These are phyloP conservation scores for Capronia americana DNA, from an alignment of 2,329 filamentous ascomycete species.

Conservation along the genomic window DNA sequence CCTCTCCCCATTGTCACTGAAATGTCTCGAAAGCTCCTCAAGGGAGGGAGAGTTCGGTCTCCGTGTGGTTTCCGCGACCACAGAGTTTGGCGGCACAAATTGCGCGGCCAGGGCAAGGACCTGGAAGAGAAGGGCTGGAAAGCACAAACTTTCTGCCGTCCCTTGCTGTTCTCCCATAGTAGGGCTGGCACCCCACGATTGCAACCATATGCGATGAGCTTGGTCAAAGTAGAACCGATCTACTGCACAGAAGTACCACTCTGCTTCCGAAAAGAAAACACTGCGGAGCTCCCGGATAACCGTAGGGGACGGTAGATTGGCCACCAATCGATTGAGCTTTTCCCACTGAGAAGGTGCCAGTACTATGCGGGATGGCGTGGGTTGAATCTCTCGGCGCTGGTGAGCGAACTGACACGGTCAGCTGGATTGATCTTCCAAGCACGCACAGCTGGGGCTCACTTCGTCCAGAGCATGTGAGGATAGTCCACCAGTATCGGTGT, in stretches of 20 bases:
- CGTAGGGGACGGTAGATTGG: neutral
- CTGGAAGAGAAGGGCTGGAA: constrained; percentile 19
- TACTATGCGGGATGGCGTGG: neutral
- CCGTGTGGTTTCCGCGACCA: neutral
- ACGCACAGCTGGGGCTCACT: neutral
- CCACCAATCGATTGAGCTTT: neutral
- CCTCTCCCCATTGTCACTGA: neutral
- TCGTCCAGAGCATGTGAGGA: neutral
- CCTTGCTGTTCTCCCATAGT: neutral
- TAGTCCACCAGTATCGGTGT: neutral
- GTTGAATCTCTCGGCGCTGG: neutral
- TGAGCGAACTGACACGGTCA: neutral
- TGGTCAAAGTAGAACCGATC: neutral
- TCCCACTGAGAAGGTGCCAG: neutral
- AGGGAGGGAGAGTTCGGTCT: neutral
- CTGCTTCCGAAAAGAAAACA: neutral
- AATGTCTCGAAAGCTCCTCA: neutral
- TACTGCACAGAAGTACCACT: neutral
- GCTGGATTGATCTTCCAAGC: no score
- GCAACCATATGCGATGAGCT: neutral
- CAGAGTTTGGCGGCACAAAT: constrained; percentile 12
- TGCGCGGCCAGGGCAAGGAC: constrained; percentile 14
- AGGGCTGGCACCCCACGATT: neutral
- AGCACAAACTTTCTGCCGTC: neutral
- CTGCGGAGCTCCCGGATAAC: neutral